Conservation (phyloP, 805 yeast species). For the Kazachstania viticola region DNA sequence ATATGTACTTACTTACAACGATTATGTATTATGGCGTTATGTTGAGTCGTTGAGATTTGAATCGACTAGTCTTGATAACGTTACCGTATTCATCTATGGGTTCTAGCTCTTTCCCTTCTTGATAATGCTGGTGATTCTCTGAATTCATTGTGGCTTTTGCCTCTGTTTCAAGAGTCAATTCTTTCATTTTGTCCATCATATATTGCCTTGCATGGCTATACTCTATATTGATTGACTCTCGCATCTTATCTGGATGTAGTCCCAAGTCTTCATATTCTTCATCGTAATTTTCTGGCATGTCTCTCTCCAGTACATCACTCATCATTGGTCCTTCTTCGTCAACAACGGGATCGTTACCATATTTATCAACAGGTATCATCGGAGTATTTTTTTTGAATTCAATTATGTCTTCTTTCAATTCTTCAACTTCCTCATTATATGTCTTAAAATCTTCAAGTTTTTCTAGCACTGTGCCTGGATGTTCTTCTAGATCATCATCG, state of each 20-base stretch:
- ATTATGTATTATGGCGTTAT: no score
- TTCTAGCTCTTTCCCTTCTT: slow-evolving; percentile 46
- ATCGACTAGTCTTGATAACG: slow-evolving; percentile 51
- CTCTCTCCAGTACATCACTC: slow-evolving; percentile 23
- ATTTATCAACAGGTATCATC: slow-evolving; percentile 1
- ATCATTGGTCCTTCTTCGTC: slow-evolving; percentile 10
- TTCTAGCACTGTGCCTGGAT: slow-evolving; percentile 44
- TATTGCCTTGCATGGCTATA: slow-evolving; percentile 45
- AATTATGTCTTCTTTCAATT: slow-evolving; percentile 16
- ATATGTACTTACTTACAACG: no score
- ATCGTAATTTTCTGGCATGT: slow-evolving; percentile 16
- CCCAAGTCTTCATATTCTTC: slow-evolving; percentile 19
- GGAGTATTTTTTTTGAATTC: slow-evolving; percentile 16
- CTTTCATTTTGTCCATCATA: slow-evolving; percentile 31
- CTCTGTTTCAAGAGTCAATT: background rate
- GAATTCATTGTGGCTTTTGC: slow-evolving; percentile 22
- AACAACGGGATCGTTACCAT: slow-evolving; percentile 1
- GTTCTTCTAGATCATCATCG: slow-evolving; percentile 46
- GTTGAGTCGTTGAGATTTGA: slow-evolving; percentile 41
- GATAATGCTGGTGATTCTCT: no score
- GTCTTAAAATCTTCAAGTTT: slow-evolving; percentile 41
- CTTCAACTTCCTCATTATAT: slow-evolving; percentile 38
- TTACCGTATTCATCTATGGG: slow-evolving; percentile 57
- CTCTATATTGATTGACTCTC: slow-evolving; percentile 40
- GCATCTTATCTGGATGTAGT: slow-evolving; percentile 25